Conservation (phyloP, 2,329 filamentous ascomycete genomes). For the Phialocephala sp. region DNA sequence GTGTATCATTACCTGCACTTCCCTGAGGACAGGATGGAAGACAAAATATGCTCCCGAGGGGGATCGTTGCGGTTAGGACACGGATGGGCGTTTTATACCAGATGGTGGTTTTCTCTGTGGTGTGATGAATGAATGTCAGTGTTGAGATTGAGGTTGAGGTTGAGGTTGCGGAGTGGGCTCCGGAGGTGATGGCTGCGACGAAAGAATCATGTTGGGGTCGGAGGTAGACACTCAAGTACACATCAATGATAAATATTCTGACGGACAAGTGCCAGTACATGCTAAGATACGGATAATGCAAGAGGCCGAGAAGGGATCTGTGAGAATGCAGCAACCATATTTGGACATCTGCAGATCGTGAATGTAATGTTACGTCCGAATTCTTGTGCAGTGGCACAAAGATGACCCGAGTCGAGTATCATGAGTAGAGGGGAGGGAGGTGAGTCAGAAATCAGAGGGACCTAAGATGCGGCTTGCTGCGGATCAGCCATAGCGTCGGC, state of each 20-base stretch:
- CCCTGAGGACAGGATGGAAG: slow-evolving; percentile 7
- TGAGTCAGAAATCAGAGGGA: slow-evolving; percentile 15
- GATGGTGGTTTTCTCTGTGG: not conserved
- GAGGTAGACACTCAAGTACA: not conserved
- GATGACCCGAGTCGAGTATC: not conserved
- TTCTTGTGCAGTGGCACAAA: not conserved
- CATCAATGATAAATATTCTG: not conserved
- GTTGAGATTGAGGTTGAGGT: not conserved
- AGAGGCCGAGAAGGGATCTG: not conserved
- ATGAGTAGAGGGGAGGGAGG: not conserved
- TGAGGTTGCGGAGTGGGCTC: not conserved
- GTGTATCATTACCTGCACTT: slow-evolving; percentile 29
- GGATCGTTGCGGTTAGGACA: slow-evolving; percentile 22
- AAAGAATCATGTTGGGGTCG: not conserved
- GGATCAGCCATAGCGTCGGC: slow-evolving; percentile 6
- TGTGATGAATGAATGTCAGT: not conserved
- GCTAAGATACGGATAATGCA: not conserved
- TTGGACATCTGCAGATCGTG: not conserved
- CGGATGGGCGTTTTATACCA: slow-evolving; percentile 7
- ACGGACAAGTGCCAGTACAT: not conserved
- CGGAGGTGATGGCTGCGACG: too few species aligned
- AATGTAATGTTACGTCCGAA: not conserved
- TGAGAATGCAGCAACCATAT: slow-evolving; percentile 1
- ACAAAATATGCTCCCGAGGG: not conserved
- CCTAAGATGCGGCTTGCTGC: not conserved